Percentiles rank a stretch among this genome's conserved stretches.
Conservation (phyloP, 805 yeast genomes). For the Teunomyces cretensis region DNA sequence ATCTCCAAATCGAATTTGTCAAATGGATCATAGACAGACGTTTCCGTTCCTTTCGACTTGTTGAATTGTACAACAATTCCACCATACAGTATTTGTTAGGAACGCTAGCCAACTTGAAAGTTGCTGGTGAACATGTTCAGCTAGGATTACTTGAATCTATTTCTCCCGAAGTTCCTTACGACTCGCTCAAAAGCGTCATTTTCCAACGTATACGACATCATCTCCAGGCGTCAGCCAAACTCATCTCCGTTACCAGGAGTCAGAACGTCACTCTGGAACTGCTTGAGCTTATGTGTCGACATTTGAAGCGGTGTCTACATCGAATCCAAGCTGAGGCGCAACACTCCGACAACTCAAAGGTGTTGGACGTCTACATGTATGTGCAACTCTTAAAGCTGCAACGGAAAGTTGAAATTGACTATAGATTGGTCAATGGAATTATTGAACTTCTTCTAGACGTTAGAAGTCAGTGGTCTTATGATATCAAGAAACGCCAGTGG, state of each 20-base stretch:
- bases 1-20: conserved; percentile 20
- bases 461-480: conserved; percentile 24
- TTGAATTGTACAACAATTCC: conserved; percentile 19
- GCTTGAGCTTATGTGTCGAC: conserved; percentile 12
- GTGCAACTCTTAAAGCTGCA: background rate
- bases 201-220: conserved; percentile 29
- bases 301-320: conserved; percentile 9
- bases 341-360: background rate
- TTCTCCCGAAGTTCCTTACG: background rate
- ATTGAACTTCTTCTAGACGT: conserved; percentile 22
- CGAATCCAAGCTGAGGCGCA: background rate
- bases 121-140: background rate
- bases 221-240: conserved; percentile 19
- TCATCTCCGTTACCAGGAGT: conserved; percentile 23
- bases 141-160: conserved; percentile 2
- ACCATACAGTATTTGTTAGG: conserved; percentile 17
- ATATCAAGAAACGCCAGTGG: conserved; percentile 12
- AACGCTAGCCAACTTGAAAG: conserved; percentile 6
- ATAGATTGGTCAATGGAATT: conserved; percentile 24
- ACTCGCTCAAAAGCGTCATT: conserved; percentile 5
- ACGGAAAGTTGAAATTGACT: conserved; percentile 7
- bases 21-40: conserved; percentile 17
- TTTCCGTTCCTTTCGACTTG: conserved; percentile 17
- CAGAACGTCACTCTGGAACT: conserved; percentile 18
- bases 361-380: conserved; percentile 4